Evolutionary conservation across 768 basidiomycete species (phyloP).

Genomic region (Fistulinella prunicolor): DNA sequence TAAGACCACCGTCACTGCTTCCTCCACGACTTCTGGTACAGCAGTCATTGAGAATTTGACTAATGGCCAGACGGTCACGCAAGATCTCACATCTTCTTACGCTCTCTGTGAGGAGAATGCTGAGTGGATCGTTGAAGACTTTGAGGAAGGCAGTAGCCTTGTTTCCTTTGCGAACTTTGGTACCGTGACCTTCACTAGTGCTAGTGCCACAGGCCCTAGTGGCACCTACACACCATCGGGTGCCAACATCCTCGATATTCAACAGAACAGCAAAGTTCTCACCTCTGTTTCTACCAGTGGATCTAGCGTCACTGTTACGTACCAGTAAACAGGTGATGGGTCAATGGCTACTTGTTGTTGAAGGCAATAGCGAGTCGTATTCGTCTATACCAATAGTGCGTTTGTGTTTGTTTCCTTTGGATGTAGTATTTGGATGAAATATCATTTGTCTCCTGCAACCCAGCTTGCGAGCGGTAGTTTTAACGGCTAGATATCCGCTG

Average conservation of each 20-base stretch:
- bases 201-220: conserved; percentile 6
- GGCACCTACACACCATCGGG: conserved; percentile 9
- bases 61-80: conserved; percentile 3
- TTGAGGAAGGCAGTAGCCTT: background rate
- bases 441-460: too few relatives aligned
- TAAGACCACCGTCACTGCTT: conserved; percentile 12
- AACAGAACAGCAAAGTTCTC: conserved; percentile 5
- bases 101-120: conserved; percentile 17
- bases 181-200: conserved; percentile 14
- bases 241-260: conserved; percentile 11
- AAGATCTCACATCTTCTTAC: conserved; percentile 7
- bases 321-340: conserved; percentile 1
- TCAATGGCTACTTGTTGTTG: background rate
- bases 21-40: conserved; percentile 18
- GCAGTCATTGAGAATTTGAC: conserved; percentile 19
- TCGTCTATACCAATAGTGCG: background rate
- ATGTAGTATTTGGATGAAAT: too few relatives aligned
- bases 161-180: conserved; percentile 20
- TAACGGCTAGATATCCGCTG: too few relatives aligned
- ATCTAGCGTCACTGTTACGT: conserved; percentile 1
- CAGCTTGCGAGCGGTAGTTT: too few relatives aligned
- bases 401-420: too few relatives aligned
- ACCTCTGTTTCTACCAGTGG: conserved; percentile 12
- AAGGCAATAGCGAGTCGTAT: background rate
- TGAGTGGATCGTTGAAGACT: conserved; percentile 27